These are phyloP conservation scores for Lobosporangium transversale DNA, from an alignment of 192 early-diverging fungal genomes.

Conservation along the genomic window DNA sequence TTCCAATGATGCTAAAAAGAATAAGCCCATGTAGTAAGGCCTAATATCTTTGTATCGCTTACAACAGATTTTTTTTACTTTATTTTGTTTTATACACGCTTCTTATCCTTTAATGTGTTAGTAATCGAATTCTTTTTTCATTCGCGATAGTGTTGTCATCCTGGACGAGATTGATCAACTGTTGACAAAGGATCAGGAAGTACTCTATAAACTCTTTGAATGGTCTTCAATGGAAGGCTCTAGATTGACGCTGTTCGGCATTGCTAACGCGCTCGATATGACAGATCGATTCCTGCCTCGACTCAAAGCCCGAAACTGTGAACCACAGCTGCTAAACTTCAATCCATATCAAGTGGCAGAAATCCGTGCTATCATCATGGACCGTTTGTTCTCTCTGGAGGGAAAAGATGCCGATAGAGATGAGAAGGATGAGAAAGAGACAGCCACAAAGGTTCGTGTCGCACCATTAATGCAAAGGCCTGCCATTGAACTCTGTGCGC, in stretches of 20 bases:
- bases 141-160: conserved; percentile 74
- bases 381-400: conserved; percentile 74
- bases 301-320: conserved; percentile 82
- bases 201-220: conserved; percentile 91
- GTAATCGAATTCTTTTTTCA: not conserved
- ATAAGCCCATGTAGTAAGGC: conserved; percentile 63
- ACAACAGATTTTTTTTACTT: not conserved
- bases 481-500: conserved; percentile 92
- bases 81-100: not conserved
- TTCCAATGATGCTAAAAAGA: conserved; percentile 47
- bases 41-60: too few species aligned
- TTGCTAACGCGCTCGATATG: conserved; percentile 94
- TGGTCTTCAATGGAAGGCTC: conserved; percentile 71
- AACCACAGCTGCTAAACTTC: conserved; percentile 86
- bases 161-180: conserved; percentile 96
- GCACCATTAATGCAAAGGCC: conserved; percentile 78
- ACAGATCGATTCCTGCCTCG: conserved; percentile 90
- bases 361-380: conserved; percentile 90
- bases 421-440: conserved; percentile 6
- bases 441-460: conserved; percentile 2
- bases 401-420: not conserved
- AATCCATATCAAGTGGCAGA: conserved; percentile 87
- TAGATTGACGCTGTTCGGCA: conserved; percentile 84
- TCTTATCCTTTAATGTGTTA: not conserved
- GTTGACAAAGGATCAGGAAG: conserved; percentile 79